phyloP scores from a whole-genome alignment of 768 basidiomycete genomes.

The Serendipita sp. region DNA sequence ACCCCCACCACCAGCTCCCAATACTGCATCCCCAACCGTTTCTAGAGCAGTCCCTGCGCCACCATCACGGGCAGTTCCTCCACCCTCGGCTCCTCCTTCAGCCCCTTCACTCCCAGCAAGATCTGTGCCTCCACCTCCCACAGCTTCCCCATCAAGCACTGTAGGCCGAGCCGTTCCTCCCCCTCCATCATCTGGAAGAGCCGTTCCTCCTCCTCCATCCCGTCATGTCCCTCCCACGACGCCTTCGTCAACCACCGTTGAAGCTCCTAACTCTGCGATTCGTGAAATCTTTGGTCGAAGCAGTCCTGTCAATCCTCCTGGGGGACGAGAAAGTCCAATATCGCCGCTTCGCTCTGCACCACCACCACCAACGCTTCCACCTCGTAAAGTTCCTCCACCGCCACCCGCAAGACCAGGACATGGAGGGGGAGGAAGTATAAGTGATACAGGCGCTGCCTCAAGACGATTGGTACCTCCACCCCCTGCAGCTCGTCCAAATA shows the following conservation, averaged over 20 bases:
- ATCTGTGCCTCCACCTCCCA: constrained; percentile 22
- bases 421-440: neutral
- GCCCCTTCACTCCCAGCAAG: constrained; percentile 19
- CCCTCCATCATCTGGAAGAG: constrained; percentile 7
- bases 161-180: neutral
- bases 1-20: constrained; percentile 18
- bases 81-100: constrained; percentile 24
- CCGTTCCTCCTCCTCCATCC: constrained; percentile 18
- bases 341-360: constrained; percentile 2
- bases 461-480: constrained; percentile 18
- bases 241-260: constrained; percentile 13
- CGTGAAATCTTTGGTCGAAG: neutral
- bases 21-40: constrained; percentile 18
- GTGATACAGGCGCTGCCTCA: neutral
- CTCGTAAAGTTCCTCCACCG: constrained; percentile 9
- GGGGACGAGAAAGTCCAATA: neutral
- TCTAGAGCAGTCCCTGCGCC: constrained; percentile 13
- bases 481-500: constrained; percentile 18
- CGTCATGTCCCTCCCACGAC: constrained; percentile 9
- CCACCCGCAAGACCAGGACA: neutral
- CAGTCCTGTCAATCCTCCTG: neutral
- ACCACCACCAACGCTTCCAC: constrained; percentile 14
- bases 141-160: constrained; percentile 18
- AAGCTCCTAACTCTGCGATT: constrained; percentile 1
- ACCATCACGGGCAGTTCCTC: constrained; percentile 16